Base-by-base conservation (phyloP, 768 basidiomycete genomes). In the Mycena sanguinolenta region DNA sequence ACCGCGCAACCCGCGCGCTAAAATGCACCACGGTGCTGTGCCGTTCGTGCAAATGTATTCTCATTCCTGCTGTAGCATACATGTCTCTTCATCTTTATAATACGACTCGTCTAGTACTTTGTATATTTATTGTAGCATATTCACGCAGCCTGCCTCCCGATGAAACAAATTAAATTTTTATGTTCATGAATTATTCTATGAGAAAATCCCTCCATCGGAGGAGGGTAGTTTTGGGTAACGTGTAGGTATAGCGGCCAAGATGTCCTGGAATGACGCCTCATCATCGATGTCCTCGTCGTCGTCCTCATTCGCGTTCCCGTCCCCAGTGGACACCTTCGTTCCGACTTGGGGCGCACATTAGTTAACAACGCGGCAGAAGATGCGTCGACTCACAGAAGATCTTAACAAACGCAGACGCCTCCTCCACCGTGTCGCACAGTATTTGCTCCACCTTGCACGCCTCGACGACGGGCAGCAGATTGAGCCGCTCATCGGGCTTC, bases 361-460 rank as follows among this genome's bases (percentile, higher is more conserved):
- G 44, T 39, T 21, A 60, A 17, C n/a, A 34, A 25, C 16, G 17
- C 19, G 2, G 34, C 4, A 28, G 32, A 63, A 28, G 38, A 42
- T 10, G 25, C 13, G 32, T 5, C 19, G 16, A 70, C 72, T 44
- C 23, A 73, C 72, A 73, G 9, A 73, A 70, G 8, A 73, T 52
- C 38, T 55, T 53, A 13, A 73, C 60, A 27, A 73, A 73, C 28
- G 68, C 32, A 9, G 14, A 9, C 6, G 34, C 25, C 9, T 49
- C 68, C 42, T 63, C 58, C 42, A 73, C 32, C 34, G 63, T 53
- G 23, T 42, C 27, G 57, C 58, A 70, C 52, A 9, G 28, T n/a
- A 70, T 36, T 14, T 55, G 54, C 17, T 66, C 72, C 23, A 38
- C 54, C 46, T 28, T 63, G 52, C 72, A 73, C 32, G 46, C 68